Evolutionary conservation across 225 moss, liverwort and hornwort species (phyloP).

Genomic region (Bryoerythrophyllum caledonicum): DNA sequence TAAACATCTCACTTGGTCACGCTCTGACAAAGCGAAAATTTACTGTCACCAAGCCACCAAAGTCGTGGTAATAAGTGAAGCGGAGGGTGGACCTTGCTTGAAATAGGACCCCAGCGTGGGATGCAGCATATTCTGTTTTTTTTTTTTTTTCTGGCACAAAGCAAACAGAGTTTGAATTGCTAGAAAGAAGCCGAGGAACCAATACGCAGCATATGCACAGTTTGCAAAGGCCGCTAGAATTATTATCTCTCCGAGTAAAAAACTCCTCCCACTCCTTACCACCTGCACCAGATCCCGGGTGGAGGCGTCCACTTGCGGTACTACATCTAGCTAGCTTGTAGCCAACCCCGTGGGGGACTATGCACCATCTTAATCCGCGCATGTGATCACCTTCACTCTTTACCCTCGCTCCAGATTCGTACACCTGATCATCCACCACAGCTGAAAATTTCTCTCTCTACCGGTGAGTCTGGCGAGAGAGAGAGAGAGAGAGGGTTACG

Average conservation of each 20-base stretch:
- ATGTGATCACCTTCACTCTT: not conserved
- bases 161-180: too few species aligned
- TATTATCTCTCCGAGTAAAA: constrained; percentile 17
- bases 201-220: too few species aligned
- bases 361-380: constrained; percentile 11
- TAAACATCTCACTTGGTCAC: constrained; percentile 14
- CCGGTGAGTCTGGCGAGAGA: not conserved
- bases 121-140: not conserved
- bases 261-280: constrained; percentile 33
- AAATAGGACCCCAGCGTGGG: constrained; percentile 23
- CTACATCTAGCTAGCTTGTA: not conserved
- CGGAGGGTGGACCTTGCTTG: constrained; percentile 11
- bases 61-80: constrained; percentile 35
- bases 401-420: not conserved
- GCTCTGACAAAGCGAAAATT: not conserved
- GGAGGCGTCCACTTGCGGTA: constrained; percentile 24
- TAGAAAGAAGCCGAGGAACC: too few species aligned
- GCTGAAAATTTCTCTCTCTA: not conserved
- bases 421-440: not conserved
- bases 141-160: too few species aligned
- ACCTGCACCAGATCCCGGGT: constrained; percentile 43
- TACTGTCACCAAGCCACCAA: not conserved
- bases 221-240: not conserved
- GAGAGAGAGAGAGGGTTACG: too few species aligned
- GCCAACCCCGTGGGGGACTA: too few species aligned